These are phyloP conservation scores for Neurospora sp. DNA, from an alignment of 495 filamentous ascomycete genomes.

Conservation along the genomic window DNA sequence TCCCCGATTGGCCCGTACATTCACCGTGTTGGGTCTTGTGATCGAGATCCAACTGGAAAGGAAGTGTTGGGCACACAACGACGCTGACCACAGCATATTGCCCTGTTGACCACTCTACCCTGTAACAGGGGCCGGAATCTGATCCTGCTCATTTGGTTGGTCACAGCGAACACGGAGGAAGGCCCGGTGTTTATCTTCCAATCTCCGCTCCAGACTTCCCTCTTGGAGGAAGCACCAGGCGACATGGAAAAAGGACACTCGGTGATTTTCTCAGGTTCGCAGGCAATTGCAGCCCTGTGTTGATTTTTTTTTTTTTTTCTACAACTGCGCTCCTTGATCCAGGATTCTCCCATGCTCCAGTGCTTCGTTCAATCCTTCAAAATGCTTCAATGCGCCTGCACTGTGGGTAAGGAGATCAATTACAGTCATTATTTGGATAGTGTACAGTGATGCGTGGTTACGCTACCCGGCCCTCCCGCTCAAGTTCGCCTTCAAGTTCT, in stretches of 20 bases:
- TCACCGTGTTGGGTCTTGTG: neutral
- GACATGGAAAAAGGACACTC: neutral
- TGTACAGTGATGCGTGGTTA: neutral
- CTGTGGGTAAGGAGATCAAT: neutral
- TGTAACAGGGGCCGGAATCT: neutral
- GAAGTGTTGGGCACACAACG: neutral
- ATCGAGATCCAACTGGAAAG: neutral
- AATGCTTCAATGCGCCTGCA: neutral
- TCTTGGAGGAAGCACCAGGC: neutral
- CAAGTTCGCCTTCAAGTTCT: neutral
- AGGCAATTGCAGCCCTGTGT: neutral
- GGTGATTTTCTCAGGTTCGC: neutral
- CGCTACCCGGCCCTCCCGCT: neutral
- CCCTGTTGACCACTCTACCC: neutral
- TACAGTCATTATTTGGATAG: neutral
- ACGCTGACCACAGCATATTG: neutral
- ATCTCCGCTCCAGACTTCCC: neutral
- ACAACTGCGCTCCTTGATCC: neutral
- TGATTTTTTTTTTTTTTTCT: neutral
- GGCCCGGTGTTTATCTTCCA: neutral
- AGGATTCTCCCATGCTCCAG: neutral
- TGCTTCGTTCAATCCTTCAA: neutral
- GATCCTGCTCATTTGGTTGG: neutral
- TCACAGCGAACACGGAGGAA: neutral
- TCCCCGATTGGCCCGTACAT: neutral